Evolutionary conservation across 805 yeast genomes (phyloP).

Genomic region (Tetrapisispora fleetii): DNA sequence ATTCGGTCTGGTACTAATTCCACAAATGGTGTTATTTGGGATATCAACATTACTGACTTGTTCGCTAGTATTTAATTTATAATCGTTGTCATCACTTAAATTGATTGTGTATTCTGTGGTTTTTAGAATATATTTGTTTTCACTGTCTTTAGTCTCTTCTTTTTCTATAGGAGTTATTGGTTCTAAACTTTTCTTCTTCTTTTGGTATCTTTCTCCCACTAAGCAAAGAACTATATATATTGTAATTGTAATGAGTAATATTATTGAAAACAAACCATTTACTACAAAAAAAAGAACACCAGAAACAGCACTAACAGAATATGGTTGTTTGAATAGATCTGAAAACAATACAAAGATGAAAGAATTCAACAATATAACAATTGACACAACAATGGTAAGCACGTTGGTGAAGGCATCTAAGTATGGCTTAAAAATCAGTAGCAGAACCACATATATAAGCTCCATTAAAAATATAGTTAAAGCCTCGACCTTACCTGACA

Average conservation of each 20-base stretch:
- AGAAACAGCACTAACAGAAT: constrained; percentile 73
- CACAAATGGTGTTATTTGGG: too few relatives aligned
- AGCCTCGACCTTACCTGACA: constrained; percentile 72
- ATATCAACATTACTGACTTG: too few relatives aligned
- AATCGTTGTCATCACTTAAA: too few relatives aligned
- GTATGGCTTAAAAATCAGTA: constrained; percentile 62
- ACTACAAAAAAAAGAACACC: constrained; percentile 83
- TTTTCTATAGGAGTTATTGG: neutral
- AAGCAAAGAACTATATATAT: constrained; percentile 37
- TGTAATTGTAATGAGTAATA: constrained; percentile 59
- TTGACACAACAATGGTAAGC: constrained; percentile 58
- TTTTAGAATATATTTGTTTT: neutral
- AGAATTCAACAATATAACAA: constrained; percentile 68
- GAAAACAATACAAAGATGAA: constrained; percentile 81
- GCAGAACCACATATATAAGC: constrained; percentile 51
- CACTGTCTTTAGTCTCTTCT: neutral
- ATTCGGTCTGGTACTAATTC: too few relatives aligned
- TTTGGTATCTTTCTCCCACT: neutral
- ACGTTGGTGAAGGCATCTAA: constrained; percentile 76
- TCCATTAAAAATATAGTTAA: constrained; percentile 69
- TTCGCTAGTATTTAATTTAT: too few relatives aligned
- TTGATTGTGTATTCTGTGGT: neutral
- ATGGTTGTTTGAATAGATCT: constrained; percentile 70
- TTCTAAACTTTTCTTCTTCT: neutral
- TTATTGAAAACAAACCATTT: constrained; percentile 78